These are phyloP conservation scores for Rauvolfia tetraphylla DNA, from an alignment of 257 asterid species.

Conservation along the genomic window DNA sequence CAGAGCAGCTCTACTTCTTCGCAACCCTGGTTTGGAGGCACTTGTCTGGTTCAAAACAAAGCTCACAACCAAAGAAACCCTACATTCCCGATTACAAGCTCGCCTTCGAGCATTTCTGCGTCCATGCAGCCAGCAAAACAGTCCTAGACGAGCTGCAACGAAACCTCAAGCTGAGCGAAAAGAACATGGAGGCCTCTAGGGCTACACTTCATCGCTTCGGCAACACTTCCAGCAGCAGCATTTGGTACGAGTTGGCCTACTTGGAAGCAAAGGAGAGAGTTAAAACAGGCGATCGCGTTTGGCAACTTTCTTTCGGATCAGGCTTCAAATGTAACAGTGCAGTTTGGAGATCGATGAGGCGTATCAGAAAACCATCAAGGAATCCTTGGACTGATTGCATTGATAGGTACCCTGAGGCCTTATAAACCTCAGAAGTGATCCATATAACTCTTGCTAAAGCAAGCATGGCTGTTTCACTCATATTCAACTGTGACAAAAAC, in stretches of 20 bases:
- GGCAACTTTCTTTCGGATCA: slow-evolving; percentile 95
- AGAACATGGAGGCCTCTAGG: slow-evolving; percentile 73
- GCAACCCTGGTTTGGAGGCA: slow-evolving; percentile 54
- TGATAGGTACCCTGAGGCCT: slow-evolving; percentile 43
- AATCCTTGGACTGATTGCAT: slow-evolving; percentile 72
- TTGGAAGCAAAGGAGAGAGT: slow-evolving; percentile 77
- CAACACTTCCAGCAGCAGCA: slow-evolving; percentile 93
- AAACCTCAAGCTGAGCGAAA: slow-evolving; percentile 70
- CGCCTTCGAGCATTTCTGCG: slow-evolving; percentile 91
- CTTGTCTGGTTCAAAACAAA: slow-evolving; percentile 30
- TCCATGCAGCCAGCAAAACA: slow-evolving; percentile 81
- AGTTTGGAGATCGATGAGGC: slow-evolving; percentile 71
- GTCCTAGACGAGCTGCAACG: slow-evolving; percentile 88
- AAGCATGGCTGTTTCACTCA: not conserved
- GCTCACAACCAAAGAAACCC: slow-evolving; percentile 43
- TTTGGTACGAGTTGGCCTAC: slow-evolving; percentile 92
- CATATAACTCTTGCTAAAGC: not conserved
- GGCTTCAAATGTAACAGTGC: slow-evolving; percentile 93
- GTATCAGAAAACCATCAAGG: slow-evolving; percentile 29
- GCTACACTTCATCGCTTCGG: slow-evolving; percentile 81
- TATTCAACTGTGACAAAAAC: not conserved
- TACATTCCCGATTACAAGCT: slow-evolving; percentile 97
- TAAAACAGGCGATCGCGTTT: slow-evolving; percentile 65
- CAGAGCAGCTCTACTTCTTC: slow-evolving; percentile 87
- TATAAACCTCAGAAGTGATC: not conserved